A percentile compares a stretch with the other conserved stretches of the same genome.
Conservation (phyloP, 108 stramenopile genomes). For the Epithemia pelagica region DNA sequence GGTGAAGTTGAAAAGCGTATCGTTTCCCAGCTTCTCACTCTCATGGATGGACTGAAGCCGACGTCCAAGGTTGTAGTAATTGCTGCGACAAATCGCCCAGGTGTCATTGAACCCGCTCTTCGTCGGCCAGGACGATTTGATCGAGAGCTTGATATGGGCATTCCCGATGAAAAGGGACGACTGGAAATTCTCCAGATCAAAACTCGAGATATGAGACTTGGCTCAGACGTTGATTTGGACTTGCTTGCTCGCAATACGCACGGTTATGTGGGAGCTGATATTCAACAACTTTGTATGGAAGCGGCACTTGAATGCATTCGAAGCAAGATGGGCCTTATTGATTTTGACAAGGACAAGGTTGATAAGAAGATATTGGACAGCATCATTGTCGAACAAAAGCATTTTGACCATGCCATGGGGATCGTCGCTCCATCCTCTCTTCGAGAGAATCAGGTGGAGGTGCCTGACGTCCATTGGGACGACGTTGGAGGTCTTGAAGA, state of each 20-base stretch:
- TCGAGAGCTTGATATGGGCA: conserved; percentile 90
- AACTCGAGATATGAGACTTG: conserved; percentile 88
- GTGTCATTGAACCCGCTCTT: conserved; percentile 90
- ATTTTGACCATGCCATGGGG: conserved; percentile 89
- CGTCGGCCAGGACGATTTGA: conserved; percentile 97
- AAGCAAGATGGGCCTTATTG: conserved; percentile 74
- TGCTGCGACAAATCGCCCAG: conserved; percentile 93
- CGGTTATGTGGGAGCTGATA: conserved; percentile 94
- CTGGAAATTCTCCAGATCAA: conserved; percentile 93
- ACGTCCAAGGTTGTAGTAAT: conserved; percentile 92
- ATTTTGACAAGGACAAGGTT: conserved; percentile 76
- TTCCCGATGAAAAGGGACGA: conserved; percentile 89
- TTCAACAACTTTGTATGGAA: conserved; percentile 92
- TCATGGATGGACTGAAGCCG: conserved; percentile 92
- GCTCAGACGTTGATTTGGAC: conserved; percentile 83
- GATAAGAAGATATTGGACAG: conserved; percentile 77
- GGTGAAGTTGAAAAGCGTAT: conserved; percentile 93
- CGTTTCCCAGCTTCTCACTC: conserved; percentile 94
- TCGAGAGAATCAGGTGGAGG: conserved; percentile 88
- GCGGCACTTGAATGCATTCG: conserved; percentile 89
- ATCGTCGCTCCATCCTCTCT: conserved; percentile 88
- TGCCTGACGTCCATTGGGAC: conserved; percentile 97
- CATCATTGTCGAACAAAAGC: conserved; percentile 86
- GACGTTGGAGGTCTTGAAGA: conserved; percentile 98
- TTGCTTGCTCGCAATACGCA: conserved; percentile 78